A percentile compares a stretch with the other conserved stretches of the same genome.
These are phyloP conservation scores for Dioszegia crocea DNA, from an alignment of 768 basidiomycete species.

Conservation along the genomic window DNA sequence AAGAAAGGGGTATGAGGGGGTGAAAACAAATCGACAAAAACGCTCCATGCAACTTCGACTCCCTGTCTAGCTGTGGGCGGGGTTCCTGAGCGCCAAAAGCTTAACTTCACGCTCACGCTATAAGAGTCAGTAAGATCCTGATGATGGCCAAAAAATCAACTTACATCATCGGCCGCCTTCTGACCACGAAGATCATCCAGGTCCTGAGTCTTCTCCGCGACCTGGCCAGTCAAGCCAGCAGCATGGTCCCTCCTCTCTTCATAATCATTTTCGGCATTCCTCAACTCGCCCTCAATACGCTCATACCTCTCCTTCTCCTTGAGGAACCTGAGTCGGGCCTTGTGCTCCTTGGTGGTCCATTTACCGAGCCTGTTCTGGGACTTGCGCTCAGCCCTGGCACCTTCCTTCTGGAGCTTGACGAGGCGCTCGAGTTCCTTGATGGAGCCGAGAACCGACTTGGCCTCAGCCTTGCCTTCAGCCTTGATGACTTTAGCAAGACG, in stretches of 20 bases:
- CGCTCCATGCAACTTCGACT: background rate
- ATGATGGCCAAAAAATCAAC: constrained; percentile 4
- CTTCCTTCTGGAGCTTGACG: constrained; percentile 66
- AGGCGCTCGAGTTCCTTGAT: constrained; percentile 64
- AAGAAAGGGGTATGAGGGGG: background rate
- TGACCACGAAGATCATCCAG: constrained; percentile 64
- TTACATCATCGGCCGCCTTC: constrained; percentile 65
- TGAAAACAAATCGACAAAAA: background rate
- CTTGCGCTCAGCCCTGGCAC: constrained; percentile 59
- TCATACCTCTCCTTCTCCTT: constrained; percentile 57
- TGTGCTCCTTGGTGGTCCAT: constrained; percentile 60
- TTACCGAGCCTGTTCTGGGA: constrained; percentile 59
- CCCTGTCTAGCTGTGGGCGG: constrained; percentile 41
- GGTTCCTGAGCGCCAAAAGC: constrained; percentile 47
- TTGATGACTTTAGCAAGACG: constrained; percentile 66
- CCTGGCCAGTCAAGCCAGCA: constrained; percentile 59
- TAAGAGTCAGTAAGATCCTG: background rate
- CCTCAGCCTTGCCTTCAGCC: constrained; percentile 65
- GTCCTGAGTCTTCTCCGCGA: constrained; percentile 69
- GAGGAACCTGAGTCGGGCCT: constrained; percentile 60
- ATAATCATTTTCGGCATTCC: constrained; percentile 48
- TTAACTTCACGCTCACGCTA: constrained; percentile 49
- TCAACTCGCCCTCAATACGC: constrained; percentile 43
- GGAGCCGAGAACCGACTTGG: constrained; percentile 59
- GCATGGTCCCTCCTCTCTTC: constrained; percentile 59